Evolutionary conservation across 768 basidiomycete genomes (phyloP).

Genomic region (Trametes sanguinea): DNA sequence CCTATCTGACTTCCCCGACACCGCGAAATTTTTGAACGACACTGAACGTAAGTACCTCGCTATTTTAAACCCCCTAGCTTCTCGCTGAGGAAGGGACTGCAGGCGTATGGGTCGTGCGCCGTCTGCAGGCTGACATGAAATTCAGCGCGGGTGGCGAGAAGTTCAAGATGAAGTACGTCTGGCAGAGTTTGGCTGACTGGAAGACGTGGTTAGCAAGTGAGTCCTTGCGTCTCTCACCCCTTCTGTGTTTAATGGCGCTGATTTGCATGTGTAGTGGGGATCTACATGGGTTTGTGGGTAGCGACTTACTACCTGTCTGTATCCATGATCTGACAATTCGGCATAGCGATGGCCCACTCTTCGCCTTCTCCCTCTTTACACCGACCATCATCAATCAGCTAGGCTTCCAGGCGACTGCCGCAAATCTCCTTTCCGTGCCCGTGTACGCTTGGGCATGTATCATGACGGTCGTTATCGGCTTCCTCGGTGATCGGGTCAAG

Average conservation of each 20-base stretch:
- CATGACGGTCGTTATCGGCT: constrained; percentile 62
- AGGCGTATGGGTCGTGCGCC: constrained; percentile 65
- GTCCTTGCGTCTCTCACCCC: constrained; percentile 21
- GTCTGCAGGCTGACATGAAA: constrained; percentile 65
- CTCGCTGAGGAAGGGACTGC: neutral
- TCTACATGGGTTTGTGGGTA: constrained; percentile 69
- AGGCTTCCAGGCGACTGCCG: constrained; percentile 64
- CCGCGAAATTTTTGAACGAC: constrained; percentile 66
- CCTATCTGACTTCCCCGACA: constrained; percentile 78
- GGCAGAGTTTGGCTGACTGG: constrained; percentile 65
- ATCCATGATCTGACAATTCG: neutral
- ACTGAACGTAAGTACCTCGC: constrained; percentile 53
- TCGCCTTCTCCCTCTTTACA: constrained; percentile 53
- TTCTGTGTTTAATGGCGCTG: neutral
- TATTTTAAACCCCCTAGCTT: neutral
- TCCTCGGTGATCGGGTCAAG: constrained; percentile 62
- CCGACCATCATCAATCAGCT: constrained; percentile 54
- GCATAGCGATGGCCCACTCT: constrained; percentile 51
- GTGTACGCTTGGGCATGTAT: constrained; percentile 76
- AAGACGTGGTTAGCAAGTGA: constrained; percentile 73
- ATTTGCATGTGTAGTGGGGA: constrained; percentile 52
- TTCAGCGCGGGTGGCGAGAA: constrained; percentile 63
- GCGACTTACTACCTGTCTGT: neutral
- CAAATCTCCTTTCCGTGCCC: constrained; percentile 76
- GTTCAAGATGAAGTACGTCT: constrained; percentile 56